Evolutionary conservation across 805 yeast genomes (phyloP).

Genomic region (Starmerella potacharoeniae): DNA sequence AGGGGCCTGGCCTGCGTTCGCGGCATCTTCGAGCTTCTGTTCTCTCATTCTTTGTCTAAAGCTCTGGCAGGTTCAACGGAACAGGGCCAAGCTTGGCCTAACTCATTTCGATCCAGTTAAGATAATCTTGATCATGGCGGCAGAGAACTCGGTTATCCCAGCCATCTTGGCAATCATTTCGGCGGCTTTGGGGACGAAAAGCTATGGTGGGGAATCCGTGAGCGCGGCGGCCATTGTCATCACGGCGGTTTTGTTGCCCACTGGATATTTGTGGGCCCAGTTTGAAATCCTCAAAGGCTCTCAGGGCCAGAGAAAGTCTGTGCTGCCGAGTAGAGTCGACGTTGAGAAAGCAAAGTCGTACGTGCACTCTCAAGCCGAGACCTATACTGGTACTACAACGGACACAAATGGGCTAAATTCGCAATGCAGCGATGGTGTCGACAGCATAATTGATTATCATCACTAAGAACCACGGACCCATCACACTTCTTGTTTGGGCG

Average conservation of each 20-base stretch:
- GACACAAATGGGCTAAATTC: background rate
- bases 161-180: constrained; percentile 50
- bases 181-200: constrained; percentile 1
- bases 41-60: constrained; percentile 53
- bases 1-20: constrained; percentile 42
- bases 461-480: background rate
- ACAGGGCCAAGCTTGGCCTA: constrained; percentile 67
- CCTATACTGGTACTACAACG: background rate
- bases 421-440: background rate
- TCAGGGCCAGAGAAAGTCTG: background rate
- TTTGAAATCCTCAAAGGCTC: constrained; percentile 2
- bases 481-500: background rate
- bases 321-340: background rate
- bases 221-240: constrained; percentile 17
- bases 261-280: constrained; percentile 25
- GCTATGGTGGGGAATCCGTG: constrained; percentile 12
- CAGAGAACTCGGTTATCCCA: constrained; percentile 75
- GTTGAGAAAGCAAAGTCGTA: background rate
- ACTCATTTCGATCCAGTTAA: constrained; percentile 76
- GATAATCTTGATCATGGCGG: constrained; percentile 64
- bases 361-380: background rate
- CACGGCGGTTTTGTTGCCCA: constrained; percentile 20
- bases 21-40: constrained; percentile 54
- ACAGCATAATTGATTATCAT: background rate
- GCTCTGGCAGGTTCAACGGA: constrained; percentile 52